These are phyloP conservation scores for Lomentospora prolificans DNA, from an alignment of 2,329 filamentous ascomycete species.

Conservation along the genomic window DNA sequence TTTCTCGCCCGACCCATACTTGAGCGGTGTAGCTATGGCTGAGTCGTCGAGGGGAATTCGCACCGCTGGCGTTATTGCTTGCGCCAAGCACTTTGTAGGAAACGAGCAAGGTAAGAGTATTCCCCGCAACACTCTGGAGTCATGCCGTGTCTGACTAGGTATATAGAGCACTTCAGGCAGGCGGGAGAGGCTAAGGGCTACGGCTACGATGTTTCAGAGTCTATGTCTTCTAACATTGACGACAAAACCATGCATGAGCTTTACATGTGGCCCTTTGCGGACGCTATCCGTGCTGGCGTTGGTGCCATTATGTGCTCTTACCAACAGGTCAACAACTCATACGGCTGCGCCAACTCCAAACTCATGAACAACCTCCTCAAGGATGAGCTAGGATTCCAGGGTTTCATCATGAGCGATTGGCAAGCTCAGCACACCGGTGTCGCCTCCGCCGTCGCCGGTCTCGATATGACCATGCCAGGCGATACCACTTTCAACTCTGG, in stretches of 20 bases:
- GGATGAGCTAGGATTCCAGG: conserved; percentile 70
- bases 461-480: conserved; percentile 86
- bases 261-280: conserved; percentile 70
- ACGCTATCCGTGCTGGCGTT: conserved; percentile 59
- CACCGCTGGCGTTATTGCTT: conserved; percentile 71
- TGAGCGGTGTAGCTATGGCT: conserved; percentile 62
- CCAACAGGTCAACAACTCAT: conserved; percentile 72
- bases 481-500: conserved; percentile 70
- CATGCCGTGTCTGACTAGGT: not conserved
- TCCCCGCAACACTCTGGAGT: not conserved
- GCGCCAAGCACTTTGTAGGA: conserved; percentile 65
- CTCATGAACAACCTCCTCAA: conserved; percentile 68
- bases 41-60: conserved; percentile 74
- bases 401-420: conserved; percentile 77
- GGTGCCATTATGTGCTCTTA: conserved; percentile 59
- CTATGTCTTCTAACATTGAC: conserved; percentile 52
- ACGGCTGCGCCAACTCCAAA: conserved; percentile 70
- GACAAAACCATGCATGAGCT: conserved; percentile 68
- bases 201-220: conserved; percentile 53
- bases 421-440: conserved; percentile 63
- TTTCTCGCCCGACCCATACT: conserved; percentile 61
- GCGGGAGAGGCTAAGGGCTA: conserved; percentile 38
- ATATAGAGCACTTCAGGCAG: conserved; percentile 60
- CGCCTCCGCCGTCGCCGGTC: conserved; percentile 56
- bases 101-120: conserved; percentile 53